phyloP scores from a whole-genome alignment of 1,284 basidiomycete genomes.

The Tilletia indica region DNA sequence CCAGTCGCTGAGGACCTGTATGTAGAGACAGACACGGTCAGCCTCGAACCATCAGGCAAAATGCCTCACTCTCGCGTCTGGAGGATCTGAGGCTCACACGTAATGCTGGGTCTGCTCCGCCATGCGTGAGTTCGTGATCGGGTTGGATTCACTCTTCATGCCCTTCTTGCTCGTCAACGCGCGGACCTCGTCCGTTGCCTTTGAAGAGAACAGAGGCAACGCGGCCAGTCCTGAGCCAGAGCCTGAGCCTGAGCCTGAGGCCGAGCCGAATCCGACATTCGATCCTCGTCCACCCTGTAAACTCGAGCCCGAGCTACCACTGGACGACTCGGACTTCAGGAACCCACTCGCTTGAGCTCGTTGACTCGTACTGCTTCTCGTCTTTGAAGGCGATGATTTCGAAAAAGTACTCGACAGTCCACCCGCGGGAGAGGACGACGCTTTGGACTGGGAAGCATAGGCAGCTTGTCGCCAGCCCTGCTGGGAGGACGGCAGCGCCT shows the following conservation, averaged over 20 bases:
- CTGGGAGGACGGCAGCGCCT: neutral
- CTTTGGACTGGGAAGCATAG: neutral
- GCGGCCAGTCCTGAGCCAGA: neutral
- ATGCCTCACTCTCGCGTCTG: neutral
- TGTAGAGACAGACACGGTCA: neutral
- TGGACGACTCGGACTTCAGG: neutral
- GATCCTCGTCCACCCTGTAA: too few relatives aligned
- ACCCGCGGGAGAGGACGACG: neutral
- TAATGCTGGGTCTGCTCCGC: conserved; percentile 7
- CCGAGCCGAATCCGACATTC: too few relatives aligned
- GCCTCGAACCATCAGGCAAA: neutral
- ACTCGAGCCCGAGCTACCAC: too few relatives aligned
- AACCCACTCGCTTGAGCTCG: neutral
- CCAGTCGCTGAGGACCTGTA: conserved; percentile 3
- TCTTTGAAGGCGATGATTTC: neutral
- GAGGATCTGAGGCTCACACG: neutral
- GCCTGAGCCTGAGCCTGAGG: neutral
- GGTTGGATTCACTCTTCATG: neutral
- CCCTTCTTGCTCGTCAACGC: conserved; percentile 14
- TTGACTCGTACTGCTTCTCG: neutral
- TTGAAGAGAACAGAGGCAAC: neutral
- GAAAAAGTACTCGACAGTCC: neutral
- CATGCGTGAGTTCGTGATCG: conserved; percentile 14
- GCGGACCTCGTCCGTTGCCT: conserved; percentile 6
- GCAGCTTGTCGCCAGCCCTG: neutral